These are phyloP conservation scores for Helotiales sp. DNA, from an alignment of 2,329 filamentous ascomycete species.

Conservation along the genomic window DNA sequence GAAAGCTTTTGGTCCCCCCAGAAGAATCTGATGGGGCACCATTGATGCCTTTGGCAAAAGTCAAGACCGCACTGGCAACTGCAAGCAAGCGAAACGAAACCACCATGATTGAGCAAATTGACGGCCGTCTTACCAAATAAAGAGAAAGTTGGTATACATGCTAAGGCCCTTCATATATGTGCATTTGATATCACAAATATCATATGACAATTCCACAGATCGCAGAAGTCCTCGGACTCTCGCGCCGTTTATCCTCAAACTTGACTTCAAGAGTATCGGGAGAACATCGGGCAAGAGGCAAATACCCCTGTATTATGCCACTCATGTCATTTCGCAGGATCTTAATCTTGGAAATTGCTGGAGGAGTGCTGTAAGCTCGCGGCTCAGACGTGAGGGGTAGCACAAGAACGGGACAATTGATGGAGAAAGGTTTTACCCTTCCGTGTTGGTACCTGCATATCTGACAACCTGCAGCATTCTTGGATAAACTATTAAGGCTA, in stretches of 20 bases:
- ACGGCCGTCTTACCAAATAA: neutral
- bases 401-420: neutral
- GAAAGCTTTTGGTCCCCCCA: neutral
- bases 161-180: neutral
- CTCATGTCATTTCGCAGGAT: neutral
- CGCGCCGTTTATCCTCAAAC: neutral
- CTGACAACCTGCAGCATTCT: neutral
- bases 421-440: conserved; percentile 9
- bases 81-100: neutral
- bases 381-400: neutral
- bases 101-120: neutral
- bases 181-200: neutral
- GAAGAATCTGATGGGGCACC: conserved; percentile 3
- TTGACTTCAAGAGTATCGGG: neutral
- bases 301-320: neutral
- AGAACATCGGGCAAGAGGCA: neutral
- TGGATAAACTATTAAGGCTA: neutral
- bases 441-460: conserved; percentile 11
- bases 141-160: neutral
- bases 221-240: neutral
- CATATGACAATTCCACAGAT: neutral
- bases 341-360: neutral
- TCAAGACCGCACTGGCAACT: neutral
- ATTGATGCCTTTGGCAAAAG: neutral
- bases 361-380: neutral